Evolutionary conservation across 2,329 filamentous ascomycete genomes (phyloP).

Genomic region (Alternaria incomplexa): DNA sequence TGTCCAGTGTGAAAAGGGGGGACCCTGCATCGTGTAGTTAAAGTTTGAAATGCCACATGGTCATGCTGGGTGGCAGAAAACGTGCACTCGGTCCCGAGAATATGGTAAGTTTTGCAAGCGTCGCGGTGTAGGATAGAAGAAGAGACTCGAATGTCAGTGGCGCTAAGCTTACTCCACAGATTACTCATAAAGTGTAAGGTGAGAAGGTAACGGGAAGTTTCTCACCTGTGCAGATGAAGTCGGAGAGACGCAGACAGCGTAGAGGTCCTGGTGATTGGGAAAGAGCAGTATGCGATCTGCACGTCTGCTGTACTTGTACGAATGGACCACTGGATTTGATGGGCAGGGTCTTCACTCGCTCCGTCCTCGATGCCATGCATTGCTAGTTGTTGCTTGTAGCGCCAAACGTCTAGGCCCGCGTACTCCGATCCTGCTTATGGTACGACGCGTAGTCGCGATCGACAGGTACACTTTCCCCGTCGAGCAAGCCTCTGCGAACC

Average conservation of each 20-base stretch:
- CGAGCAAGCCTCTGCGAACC: neutral
- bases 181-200: neutral
- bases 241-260: neutral
- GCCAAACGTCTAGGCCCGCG: neutral
- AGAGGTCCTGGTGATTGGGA: neutral
- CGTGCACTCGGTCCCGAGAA: neutral
- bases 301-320: neutral
- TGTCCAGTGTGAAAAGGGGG: neutral
- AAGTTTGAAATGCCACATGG: constrained; percentile 3
- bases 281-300: neutral
- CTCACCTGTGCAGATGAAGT: neutral
- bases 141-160: neutral
- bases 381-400: neutral
- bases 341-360: neutral
- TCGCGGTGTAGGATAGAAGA: neutral
- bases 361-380: neutral
- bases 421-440: neutral
- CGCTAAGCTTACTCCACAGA: neutral
- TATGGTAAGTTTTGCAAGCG: constrained; percentile 3
- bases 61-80: constrained; percentile 6
- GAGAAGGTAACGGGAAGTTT: neutral
- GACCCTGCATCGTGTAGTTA: neutral
- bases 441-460: neutral
- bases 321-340: neutral
- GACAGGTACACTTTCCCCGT: constrained; percentile 1